A percentile compares a stretch with the other conserved stretches of the same genome.
Conservation (phyloP, 805 yeast genomes). For the Candida taoyuanica region DNA sequence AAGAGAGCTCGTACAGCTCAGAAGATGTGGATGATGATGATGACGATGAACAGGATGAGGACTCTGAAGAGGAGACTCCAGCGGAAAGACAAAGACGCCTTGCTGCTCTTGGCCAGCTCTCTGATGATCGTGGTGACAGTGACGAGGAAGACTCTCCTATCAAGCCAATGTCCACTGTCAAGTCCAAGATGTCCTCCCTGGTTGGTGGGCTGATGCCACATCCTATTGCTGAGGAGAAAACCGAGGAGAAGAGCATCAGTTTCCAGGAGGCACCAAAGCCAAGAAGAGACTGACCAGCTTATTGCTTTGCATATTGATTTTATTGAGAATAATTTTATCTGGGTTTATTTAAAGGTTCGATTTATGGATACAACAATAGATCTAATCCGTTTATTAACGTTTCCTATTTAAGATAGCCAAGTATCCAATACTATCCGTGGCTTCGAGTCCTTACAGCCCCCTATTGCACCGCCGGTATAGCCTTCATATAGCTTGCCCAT, state of each 20-base stretch:
- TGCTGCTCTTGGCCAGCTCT: constrained; percentile 17
- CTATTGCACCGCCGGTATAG: too few species aligned
- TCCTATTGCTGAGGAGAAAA: constrained; percentile 25
- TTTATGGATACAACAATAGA: too few species aligned
- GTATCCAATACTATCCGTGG: too few species aligned
- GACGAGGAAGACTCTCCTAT: constrained; percentile 32
- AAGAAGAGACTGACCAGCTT: too few species aligned
- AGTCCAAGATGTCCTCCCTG: constrained; percentile 8
- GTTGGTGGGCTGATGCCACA: constrained; percentile 8
- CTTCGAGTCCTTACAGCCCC: too few species aligned
- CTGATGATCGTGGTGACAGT: constrained; percentile 23
- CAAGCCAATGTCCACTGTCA: constrained; percentile 7
- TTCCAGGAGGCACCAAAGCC: constrained; percentile 3
- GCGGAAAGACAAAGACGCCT: constrained; percentile 22
- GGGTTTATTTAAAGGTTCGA: too few species aligned
- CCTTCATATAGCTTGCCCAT: too few species aligned
- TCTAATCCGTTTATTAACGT: too few species aligned
- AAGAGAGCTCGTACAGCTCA: too few species aligned
- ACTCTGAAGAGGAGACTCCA: constrained; percentile 18
- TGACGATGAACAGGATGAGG: constrained; percentile 25
- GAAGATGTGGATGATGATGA: constrained; percentile 6
- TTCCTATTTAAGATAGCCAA: too few species aligned
- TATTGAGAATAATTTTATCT: too few species aligned
- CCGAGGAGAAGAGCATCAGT: constrained; percentile 5
- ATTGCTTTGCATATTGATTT: too few species aligned